Conservation (phyloP, 164 flowering plant species). For the Kalanchoe fedtschenkoi region DNA sequence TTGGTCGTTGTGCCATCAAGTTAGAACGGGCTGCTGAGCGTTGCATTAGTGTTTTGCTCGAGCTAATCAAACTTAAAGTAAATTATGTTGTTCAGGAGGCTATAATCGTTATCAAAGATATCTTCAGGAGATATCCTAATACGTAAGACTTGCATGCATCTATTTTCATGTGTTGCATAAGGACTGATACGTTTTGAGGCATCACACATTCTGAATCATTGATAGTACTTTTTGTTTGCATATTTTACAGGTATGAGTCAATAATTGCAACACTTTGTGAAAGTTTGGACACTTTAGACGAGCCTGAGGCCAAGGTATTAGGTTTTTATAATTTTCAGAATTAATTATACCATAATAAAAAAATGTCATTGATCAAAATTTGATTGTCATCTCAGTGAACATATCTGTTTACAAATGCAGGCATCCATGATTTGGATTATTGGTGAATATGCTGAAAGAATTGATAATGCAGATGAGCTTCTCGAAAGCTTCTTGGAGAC, state of each 20-base stretch:
- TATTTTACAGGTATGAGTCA: constrained; percentile 72
- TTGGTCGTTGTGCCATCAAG: constrained; percentile 98
- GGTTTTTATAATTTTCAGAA: neutral
- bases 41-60: constrained; percentile 96
- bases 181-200: neutral
- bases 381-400: neutral
- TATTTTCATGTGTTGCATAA: neutral
- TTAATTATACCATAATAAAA: neutral
- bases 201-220: neutral
- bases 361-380: neutral
- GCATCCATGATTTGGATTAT: constrained; percentile 99
- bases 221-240: neutral
- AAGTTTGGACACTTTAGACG: constrained; percentile 95
- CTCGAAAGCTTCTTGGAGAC: constrained; percentile 96
- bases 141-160: constrained; percentile 37
- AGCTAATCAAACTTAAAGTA: constrained; percentile 96
- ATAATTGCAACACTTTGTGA: constrained; percentile 99
- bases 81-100: constrained; percentile 99
- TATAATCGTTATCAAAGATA: constrained; percentile 94
- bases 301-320: constrained; percentile 97
- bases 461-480: constrained; percentile 99
- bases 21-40: constrained; percentile 98
- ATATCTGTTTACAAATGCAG: constrained; percentile 20
- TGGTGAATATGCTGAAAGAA: constrained; percentile 99
- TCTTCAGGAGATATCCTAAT: constrained; percentile 97